phyloP scores from a whole-genome alignment of 805 yeast genomes.

The Ogataea henricii region DNA sequence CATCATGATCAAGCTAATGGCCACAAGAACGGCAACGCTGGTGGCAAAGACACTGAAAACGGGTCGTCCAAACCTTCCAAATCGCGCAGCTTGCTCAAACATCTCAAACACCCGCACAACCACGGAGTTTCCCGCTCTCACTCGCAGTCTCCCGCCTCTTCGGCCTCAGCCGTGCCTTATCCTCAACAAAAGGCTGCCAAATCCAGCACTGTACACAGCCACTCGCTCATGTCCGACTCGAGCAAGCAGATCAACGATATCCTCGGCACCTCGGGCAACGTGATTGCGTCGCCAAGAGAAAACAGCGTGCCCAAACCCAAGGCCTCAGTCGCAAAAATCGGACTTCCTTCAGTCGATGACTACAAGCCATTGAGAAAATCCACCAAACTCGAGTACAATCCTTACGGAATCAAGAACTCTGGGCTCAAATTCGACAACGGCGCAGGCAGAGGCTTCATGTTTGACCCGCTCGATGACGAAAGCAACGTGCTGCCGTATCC shows the following conservation, averaged over 20 bases:
- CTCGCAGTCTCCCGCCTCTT: not conserved
- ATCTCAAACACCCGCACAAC: conserved; percentile 13
- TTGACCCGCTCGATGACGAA: conserved; percentile 37
- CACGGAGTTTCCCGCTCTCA: conserved; percentile 1
- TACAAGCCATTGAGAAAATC: conserved; percentile 21
- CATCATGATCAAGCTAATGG: conserved; percentile 1
- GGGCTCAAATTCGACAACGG: conserved; percentile 14
- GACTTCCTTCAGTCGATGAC: conserved; percentile 34
- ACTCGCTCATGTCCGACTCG: conserved; percentile 13
- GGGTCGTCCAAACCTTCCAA: conserved; percentile 7
- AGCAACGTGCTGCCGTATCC: conserved; percentile 62
- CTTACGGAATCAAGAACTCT: conserved; percentile 55
- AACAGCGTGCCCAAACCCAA: conserved; percentile 12
- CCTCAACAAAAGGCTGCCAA: conserved; percentile 6
- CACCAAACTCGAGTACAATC: conserved; percentile 58
- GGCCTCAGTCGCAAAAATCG: conserved; percentile 19
- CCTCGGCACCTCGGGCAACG: conserved; percentile 26
- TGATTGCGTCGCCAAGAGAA: conserved; percentile 27
- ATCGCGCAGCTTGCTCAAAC: conserved; percentile 15
- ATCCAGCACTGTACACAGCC: conserved; percentile 14
- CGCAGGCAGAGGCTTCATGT: conserved; percentile 28
- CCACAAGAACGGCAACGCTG: not conserved
- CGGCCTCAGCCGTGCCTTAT: not conserved
- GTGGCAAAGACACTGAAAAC: not conserved
- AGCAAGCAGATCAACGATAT: conserved; percentile 23